phyloP scores from a whole-genome alignment of 2,329 filamentous ascomycete genomes.

The Phialophora expanda region DNA sequence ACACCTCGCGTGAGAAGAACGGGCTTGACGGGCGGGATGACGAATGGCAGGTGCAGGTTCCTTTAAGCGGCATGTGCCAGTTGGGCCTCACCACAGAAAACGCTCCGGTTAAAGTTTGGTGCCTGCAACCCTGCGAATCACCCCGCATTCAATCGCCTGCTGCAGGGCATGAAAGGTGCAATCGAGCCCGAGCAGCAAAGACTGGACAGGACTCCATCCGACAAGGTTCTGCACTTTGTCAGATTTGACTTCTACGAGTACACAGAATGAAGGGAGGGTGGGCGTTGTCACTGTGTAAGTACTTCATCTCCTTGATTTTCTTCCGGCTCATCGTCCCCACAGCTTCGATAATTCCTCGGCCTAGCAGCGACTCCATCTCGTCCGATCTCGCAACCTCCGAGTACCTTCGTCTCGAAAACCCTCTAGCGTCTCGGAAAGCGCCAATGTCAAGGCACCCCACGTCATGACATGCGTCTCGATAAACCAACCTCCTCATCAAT shows the following conservation, averaged over 20 bases:
- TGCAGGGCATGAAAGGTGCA: not conserved
- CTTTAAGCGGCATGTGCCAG: constrained; percentile 12
- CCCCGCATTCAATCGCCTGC: constrained; percentile 16
- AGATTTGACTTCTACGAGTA: too few species aligned
- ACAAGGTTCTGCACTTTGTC: not conserved
- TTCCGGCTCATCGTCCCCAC: not conserved
- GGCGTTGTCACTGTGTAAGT: not conserved
- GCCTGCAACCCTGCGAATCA: constrained; percentile 3
- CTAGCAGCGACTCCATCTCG: not conserved
- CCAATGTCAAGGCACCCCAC: not conserved
- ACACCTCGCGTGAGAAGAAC: constrained; percentile 16
- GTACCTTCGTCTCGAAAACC: constrained; percentile 25
- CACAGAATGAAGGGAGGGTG: not conserved
- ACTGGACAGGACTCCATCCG: not conserved
- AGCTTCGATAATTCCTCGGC: constrained; percentile 5
- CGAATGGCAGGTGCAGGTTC: constrained; percentile 11
- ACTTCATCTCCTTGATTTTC: not conserved
- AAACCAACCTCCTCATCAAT: constrained; percentile 21
- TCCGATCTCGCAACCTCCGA: constrained; percentile 27
- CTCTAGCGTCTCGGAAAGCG: constrained; percentile 32
- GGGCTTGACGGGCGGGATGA: not conserved
- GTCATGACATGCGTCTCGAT: constrained; percentile 22
- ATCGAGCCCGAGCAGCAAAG: not conserved
- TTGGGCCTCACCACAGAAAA: not conserved
- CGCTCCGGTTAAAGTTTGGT: constrained; percentile 12